Evolutionary conservation across 2,329 filamentous ascomycete species (phyloP).

Genomic region (Ustulina deusta): DNA sequence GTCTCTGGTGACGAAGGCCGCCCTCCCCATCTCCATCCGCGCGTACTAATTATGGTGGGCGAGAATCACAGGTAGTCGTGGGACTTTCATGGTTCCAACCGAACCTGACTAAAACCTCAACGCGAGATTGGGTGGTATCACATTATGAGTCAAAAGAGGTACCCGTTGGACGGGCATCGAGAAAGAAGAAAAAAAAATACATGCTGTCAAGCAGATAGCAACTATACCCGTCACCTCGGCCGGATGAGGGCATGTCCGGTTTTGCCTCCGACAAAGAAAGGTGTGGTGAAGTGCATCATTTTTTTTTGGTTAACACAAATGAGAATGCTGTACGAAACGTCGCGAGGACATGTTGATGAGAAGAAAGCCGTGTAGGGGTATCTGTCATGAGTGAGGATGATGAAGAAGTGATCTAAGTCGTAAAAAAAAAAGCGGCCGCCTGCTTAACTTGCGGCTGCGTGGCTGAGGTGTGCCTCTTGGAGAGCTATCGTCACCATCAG

Average conservation of each 20-base stretch:
- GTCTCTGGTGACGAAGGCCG: conserved; percentile 5
- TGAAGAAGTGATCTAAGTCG: conserved; percentile 27
- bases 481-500: conserved; percentile 52
- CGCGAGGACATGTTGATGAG: conserved; percentile 35
- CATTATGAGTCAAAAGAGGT: conserved; percentile 22
- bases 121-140: conserved; percentile 32
- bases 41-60: conserved; percentile 1
- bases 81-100: conserved; percentile 27
- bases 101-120: conserved; percentile 24
- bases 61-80: conserved; percentile 28
- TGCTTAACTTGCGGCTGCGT: conserved; percentile 51
- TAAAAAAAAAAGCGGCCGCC: conserved; percentile 22
- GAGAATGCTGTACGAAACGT: conserved; percentile 42
- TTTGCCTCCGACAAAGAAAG: conserved; percentile 27
- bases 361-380: conserved; percentile 44
- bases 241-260: conserved; percentile 27
- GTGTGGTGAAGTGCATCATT: conserved; percentile 31
- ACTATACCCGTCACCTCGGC: conserved; percentile 12
- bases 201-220: conserved; percentile 42
- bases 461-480: conserved; percentile 56
- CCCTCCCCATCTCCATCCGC: conserved; percentile 6
- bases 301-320: conserved; percentile 42
- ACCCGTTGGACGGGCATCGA: conserved; percentile 14
- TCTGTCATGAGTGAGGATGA: conserved; percentile 47
- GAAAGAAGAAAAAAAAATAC: conserved; percentile 41